A percentile compares a stretch with the other conserved stretches of the same genome.
phyloP scores from a whole-genome alignment of 2,329 filamentous ascomycete genomes.

The Hypoxylon sp. region DNA sequence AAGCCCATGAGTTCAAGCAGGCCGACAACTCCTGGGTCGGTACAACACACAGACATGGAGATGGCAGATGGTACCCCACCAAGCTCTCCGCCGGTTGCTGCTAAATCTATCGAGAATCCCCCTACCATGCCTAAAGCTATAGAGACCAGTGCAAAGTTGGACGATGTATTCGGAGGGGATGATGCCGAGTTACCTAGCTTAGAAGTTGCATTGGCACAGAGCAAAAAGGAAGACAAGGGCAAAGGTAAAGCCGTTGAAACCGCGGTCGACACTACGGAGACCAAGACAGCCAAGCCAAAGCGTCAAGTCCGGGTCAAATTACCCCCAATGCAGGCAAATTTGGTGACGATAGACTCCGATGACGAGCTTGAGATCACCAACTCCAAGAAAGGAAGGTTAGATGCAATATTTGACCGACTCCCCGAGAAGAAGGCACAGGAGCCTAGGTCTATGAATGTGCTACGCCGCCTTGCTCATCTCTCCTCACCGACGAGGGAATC shows the following conservation, averaged over 20 bases:
- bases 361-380: constrained; percentile 75
- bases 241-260: constrained; percentile 69
- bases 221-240: constrained; percentile 66
- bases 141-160: constrained; percentile 16
- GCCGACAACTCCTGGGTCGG: constrained; percentile 63
- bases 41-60: constrained; percentile 66
- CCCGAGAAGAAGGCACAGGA: constrained; percentile 75
- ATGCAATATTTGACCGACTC: constrained; percentile 78
- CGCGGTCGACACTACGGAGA: constrained; percentile 49
- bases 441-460: constrained; percentile 72
- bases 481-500: constrained; percentile 72
- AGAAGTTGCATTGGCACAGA: constrained; percentile 56
- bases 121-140: constrained; percentile 21
- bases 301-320: constrained; percentile 68
- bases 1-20: constrained; percentile 70
- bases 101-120: constrained; percentile 50
- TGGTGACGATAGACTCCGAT: constrained; percentile 64
- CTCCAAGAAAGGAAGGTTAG: constrained; percentile 66
- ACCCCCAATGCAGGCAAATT: constrained; percentile 59
- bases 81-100: constrained; percentile 72
- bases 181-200: constrained; percentile 58
- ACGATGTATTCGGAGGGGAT: constrained; percentile 42
- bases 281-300: constrained; percentile 54
- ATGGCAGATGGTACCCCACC: constrained; percentile 75
- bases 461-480: constrained; percentile 83